A percentile compares a stretch with the other conserved stretches of the same genome.
Evolutionary conservation across 352 stramenopile genomes (phyloP).

Genomic region (Globisporangium nodosum): DNA sequence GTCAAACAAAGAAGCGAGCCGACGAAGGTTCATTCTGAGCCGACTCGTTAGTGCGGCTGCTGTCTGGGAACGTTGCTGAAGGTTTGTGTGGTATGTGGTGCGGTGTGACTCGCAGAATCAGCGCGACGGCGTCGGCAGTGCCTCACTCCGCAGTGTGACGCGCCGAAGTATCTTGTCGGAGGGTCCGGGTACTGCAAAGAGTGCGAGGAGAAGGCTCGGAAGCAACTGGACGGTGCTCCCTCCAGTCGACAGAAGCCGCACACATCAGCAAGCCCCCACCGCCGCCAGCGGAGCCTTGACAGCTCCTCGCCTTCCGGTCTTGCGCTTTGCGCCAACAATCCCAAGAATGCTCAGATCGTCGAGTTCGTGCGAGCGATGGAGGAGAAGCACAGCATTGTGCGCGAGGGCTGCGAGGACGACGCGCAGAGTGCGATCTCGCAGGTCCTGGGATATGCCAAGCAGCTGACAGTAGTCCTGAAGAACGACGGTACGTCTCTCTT

Average conservation of each 20-base stretch:
- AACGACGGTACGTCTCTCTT: constrained; percentile 21
- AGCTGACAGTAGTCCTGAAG: constrained; percentile 47
- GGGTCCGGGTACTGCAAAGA: constrained; percentile 58
- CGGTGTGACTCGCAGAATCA: constrained; percentile 25
- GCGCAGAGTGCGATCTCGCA: constrained; percentile 20
- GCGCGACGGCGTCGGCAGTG: constrained; percentile 43
- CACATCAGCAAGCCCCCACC: constrained; percentile 16
- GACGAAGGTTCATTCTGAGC: constrained; percentile 25
- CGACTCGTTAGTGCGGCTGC: background rate
- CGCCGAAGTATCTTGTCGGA: constrained; percentile 53
- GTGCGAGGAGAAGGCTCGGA: constrained; percentile 34
- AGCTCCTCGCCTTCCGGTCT: constrained; percentile 15
- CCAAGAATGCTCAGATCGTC: constrained; percentile 38
- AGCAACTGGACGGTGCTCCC: background rate
- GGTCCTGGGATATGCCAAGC: constrained; percentile 34
- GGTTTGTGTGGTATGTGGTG: too few relatives aligned
- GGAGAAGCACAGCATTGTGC: constrained; percentile 11
- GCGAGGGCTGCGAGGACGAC: constrained; percentile 1
- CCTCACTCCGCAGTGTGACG: constrained; percentile 64
- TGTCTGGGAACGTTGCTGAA: too few relatives aligned
- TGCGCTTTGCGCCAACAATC: constrained; percentile 26
- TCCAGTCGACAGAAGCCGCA: background rate
- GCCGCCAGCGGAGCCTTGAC: constrained; percentile 47
- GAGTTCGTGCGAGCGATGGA: constrained; percentile 33
- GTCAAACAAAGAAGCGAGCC: constrained; percentile 24